These are phyloP conservation scores for Fonsecaea nubica DNA, from an alignment of 2,329 filamentous ascomycete species.

Conservation along the genomic window DNA sequence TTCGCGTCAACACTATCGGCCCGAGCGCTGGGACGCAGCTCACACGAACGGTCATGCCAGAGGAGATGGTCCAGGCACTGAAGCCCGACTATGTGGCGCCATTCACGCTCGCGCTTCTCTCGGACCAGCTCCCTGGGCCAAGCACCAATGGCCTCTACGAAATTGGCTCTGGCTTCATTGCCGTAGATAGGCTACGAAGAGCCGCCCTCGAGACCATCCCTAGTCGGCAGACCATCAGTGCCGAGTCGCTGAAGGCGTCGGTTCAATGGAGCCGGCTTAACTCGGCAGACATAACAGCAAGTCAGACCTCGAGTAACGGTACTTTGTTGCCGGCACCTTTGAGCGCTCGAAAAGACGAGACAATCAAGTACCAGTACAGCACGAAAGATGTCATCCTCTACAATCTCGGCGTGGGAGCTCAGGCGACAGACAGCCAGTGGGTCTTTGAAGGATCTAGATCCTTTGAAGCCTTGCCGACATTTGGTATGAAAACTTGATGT, in stretches of 20 bases:
- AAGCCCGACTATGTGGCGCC: slow-evolving; percentile 99
- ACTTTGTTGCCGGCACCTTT: too few relatives aligned
- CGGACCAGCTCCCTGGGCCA: slow-evolving; percentile 94
- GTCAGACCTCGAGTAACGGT: too few relatives aligned
- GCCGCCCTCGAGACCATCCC: too few relatives aligned
- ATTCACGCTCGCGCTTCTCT: slow-evolving; percentile 82
- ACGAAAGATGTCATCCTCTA: slow-evolving; percentile 92
- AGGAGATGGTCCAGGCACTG: slow-evolving; percentile 97
- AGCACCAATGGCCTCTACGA: slow-evolving; percentile 84
- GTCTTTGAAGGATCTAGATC: slow-evolving; percentile 88
- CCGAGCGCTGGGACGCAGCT: slow-evolving; percentile 95
- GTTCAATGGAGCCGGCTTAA: too few relatives aligned
- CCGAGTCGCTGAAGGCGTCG: neutral
- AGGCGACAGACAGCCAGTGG: slow-evolving; percentile 78
- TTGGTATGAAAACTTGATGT: slow-evolving; percentile 91
- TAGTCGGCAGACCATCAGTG: slow-evolving; percentile 50
- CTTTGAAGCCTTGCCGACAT: slow-evolving; percentile 85
- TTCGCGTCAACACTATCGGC: slow-evolving; percentile 95
- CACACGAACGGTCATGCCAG: slow-evolving; percentile 91
- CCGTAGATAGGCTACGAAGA: too few relatives aligned
- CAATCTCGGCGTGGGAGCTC: slow-evolving; percentile 91
- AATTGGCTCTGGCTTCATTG: neutral
- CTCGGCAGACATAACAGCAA: too few relatives aligned
- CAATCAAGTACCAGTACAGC: slow-evolving; percentile 77
- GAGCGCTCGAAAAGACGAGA: neutral